A percentile compares a stretch with the other conserved stretches of the same genome.
Conservation (phyloP, 148 eudicot species). For the Fagopyrum homotropicum region DNA sequence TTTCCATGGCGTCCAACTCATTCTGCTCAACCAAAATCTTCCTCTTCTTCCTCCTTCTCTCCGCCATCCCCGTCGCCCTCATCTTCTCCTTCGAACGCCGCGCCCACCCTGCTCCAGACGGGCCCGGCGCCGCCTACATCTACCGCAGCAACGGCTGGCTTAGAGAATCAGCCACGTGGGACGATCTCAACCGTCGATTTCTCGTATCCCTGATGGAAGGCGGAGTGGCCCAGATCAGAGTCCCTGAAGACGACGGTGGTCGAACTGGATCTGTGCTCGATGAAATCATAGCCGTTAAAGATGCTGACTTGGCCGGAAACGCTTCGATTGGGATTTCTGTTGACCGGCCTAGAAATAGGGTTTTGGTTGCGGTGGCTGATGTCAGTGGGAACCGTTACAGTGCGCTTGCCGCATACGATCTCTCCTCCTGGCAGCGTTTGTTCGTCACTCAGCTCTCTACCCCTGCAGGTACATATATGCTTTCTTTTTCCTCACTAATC, state of each 20-base stretch:
- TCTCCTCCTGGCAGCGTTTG: conserved; percentile 55
- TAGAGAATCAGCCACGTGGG: conserved; percentile 74
- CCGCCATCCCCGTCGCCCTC: conserved; percentile 67
- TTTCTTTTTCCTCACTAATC: neutral
- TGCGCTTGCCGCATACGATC: conserved; percentile 79
- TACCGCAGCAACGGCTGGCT: conserved; percentile 71
- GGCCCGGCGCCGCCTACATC: conserved; percentile 43
- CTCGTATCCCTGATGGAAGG: conserved; percentile 72
- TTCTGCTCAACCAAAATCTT: conserved; percentile 48
- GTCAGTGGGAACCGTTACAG: conserved; percentile 51
- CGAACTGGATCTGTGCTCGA: conserved; percentile 14
- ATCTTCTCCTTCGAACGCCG: conserved; percentile 53
- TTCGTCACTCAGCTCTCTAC: conserved; percentile 61
- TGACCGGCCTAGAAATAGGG: conserved; percentile 55
- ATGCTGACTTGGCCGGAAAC: conserved; percentile 52
- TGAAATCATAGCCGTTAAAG: conserved; percentile 45
- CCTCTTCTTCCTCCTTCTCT: conserved; percentile 36
- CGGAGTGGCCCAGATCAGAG: conserved; percentile 51
- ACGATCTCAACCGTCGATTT: conserved; percentile 57
- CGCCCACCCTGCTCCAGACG: neutral
- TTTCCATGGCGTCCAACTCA: conserved; percentile 1
- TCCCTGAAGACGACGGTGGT: conserved; percentile 20
- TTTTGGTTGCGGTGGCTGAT: conserved; percentile 58
- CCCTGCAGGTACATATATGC: conserved; percentile 30
- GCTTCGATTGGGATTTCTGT: conserved; percentile 50